Conservation (phyloP, 177 flowering plant species). For the Vitis hybrid region DNA sequence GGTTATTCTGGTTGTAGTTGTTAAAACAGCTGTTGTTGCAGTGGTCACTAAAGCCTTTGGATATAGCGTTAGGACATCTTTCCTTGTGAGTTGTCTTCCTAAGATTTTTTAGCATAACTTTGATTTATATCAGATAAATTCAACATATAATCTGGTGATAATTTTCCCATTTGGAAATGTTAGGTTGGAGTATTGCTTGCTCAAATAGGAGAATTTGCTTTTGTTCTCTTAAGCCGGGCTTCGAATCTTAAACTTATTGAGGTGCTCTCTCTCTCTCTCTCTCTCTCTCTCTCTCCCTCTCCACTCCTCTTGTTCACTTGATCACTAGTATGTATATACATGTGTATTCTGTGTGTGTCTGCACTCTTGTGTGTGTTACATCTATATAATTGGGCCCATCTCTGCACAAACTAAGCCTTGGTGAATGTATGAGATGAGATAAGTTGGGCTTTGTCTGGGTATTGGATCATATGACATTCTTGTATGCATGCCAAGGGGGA, state of each 20-base stretch:
- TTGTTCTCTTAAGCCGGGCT: constrained; percentile 95
- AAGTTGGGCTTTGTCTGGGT: too few species aligned
- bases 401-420: too few species aligned
- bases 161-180: not conserved
- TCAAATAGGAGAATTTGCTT: constrained; percentile 98
- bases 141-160: not conserved
- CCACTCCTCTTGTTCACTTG: not conserved
- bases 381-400: too few species aligned
- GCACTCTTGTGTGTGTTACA: too few species aligned
- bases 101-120: not conserved
- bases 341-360: not conserved
- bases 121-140: not conserved
- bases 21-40: constrained; percentile 73
- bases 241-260: constrained; percentile 92
- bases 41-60: constrained; percentile 78
- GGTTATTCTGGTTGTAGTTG: constrained; percentile 79
- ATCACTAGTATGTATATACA: not conserved
- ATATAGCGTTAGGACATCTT: constrained; percentile 66
- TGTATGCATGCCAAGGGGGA: too few species aligned
- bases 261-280: constrained; percentile 38
- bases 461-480: too few species aligned
- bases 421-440: too few species aligned
- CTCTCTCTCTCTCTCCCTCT: constrained; percentile 9
- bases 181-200: constrained; percentile 91
- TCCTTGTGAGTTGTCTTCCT: constrained; percentile 53